phyloP scores from a whole-genome alignment of 495 filamentous ascomycete species.

The Podospora anserina region DNA sequence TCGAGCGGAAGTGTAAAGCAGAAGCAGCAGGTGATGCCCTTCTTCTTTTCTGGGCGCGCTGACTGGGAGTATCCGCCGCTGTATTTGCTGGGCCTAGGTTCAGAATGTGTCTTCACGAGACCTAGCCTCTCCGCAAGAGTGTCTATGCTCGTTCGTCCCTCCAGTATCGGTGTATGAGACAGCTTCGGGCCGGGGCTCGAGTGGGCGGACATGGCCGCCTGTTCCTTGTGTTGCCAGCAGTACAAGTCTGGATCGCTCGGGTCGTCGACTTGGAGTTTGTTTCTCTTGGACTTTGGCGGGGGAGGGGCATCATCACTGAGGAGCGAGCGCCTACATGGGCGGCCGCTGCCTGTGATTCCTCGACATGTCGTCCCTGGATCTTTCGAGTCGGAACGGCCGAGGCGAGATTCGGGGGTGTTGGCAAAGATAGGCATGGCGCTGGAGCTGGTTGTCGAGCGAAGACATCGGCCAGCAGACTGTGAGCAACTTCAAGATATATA shows the following conservation, averaged over 20 bases:
- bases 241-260: constrained; percentile 52
- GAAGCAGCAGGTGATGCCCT: constrained; percentile 40
- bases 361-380: constrained; percentile 82
- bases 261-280: constrained; percentile 49
- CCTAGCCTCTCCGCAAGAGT: constrained; percentile 77
- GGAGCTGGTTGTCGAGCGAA: not conserved
- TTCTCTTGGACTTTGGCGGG: constrained; percentile 18
- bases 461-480: not conserved
- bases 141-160: constrained; percentile 72
- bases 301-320: constrained; percentile 36
- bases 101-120: constrained; percentile 46
- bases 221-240: constrained; percentile 94
- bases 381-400: constrained; percentile 76
- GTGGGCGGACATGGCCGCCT: constrained; percentile 53
- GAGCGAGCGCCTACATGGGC: constrained; percentile 71
- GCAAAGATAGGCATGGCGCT: constrained; percentile 68
- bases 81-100: constrained; percentile 27
- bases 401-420: constrained; percentile 77
- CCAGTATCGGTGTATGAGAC: constrained; percentile 38
- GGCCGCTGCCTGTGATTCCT: constrained; percentile 74
- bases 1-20: constrained; percentile 44
- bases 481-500: not conserved
- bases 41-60: constrained; percentile 33
- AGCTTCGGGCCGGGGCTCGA: constrained; percentile 41
- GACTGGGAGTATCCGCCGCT: constrained; percentile 20